These are phyloP conservation scores for Conticribra guillardii DNA, from an alignment of 108 stramenopile species.

Conservation along the genomic window DNA sequence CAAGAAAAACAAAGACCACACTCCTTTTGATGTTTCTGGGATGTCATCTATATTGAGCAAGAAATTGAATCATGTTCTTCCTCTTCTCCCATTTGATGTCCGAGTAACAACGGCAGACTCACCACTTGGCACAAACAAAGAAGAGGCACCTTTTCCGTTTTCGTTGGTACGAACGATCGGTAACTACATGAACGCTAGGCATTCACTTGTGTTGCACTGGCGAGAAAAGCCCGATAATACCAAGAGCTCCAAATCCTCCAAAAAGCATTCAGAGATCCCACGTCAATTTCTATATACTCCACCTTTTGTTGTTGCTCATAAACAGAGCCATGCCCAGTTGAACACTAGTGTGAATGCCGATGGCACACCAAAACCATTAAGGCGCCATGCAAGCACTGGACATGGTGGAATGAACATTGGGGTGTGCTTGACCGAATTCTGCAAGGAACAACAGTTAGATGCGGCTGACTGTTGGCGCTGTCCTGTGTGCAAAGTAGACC, in stretches of 20 bases:
- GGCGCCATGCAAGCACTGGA: slow-evolving; percentile 41
- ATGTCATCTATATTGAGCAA: slow-evolving; percentile 59
- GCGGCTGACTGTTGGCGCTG: slow-evolving; percentile 81
- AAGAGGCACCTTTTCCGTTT: slow-evolving; percentile 78
- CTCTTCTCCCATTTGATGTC: slow-evolving; percentile 83
- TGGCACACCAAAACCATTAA: slow-evolving; percentile 22
- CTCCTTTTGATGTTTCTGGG: slow-evolving; percentile 55
- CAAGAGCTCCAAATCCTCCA: slow-evolving; percentile 18
- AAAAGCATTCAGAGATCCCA: slow-evolving; percentile 20
- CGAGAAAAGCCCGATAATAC: slow-evolving; percentile 29
- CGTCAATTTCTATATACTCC: slow-evolving; percentile 57
- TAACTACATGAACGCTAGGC: slow-evolving; percentile 77
- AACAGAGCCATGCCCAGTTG: slow-evolving; percentile 57
- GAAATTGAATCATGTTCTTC: slow-evolving; percentile 60
- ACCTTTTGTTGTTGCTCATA: slow-evolving; percentile 52
- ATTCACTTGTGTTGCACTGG: slow-evolving; percentile 81
- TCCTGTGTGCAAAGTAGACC: slow-evolving; percentile 86
- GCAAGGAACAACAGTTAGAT: slow-evolving; percentile 79
- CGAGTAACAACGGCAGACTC: slow-evolving; percentile 75
- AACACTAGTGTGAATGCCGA: slow-evolving; percentile 15
- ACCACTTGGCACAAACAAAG: slow-evolving; percentile 45
- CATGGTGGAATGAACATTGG: slow-evolving; percentile 75
- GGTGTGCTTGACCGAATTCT: slow-evolving; percentile 88
- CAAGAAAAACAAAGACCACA: slow-evolving; percentile 7
- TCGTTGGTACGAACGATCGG: slow-evolving; percentile 79